A percentile compares a stretch with the other conserved stretches of the same genome.
Conservation (phyloP, 805 yeast genomes). For the Ogataea ganodermae region DNA sequence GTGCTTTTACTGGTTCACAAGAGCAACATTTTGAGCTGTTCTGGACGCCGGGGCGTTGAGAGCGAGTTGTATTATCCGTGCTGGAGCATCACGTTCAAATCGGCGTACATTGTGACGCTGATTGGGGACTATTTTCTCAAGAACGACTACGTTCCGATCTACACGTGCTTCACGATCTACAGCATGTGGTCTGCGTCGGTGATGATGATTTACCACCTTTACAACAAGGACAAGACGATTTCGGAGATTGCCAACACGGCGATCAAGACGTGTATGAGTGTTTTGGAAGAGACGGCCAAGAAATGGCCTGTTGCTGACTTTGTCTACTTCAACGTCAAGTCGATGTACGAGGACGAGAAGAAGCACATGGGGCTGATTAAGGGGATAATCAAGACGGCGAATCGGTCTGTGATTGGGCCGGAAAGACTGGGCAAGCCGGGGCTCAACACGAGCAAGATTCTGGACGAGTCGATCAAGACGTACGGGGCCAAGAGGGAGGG, state of each 20-base stretch:
- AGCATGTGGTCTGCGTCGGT: conserved; percentile 64
- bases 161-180: conserved; percentile 36
- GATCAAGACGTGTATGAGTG: conserved; percentile 27
- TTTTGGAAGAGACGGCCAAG: conserved; percentile 44
- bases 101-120: conserved; percentile 72
- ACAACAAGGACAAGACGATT: conserved; percentile 29
- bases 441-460: conserved; percentile 7
- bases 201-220: conserved; percentile 70
- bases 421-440: conserved; percentile 1
- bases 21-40: conserved; percentile 55
- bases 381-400: conserved; percentile 20
- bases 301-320: conserved; percentile 55
- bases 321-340: conserved; percentile 52
- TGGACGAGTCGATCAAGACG: conserved; percentile 12
- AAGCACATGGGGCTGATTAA: conserved; percentile 28
- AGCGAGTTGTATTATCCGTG: conserved; percentile 55
- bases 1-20: conserved; percentile 68
- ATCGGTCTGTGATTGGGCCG: conserved; percentile 10
- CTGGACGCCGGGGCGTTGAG: conserved; percentile 22
- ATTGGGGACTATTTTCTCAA: conserved; percentile 58
- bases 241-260: conserved; percentile 27
- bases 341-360: conserved; percentile 38
- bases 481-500: conserved; percentile 9
- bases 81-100: conserved; percentile 80
- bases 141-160: conserved; percentile 53